These are phyloP conservation scores for Vigna nakashimae DNA, from an alignment of 306 rosid species.

Conservation along the genomic window DNA sequence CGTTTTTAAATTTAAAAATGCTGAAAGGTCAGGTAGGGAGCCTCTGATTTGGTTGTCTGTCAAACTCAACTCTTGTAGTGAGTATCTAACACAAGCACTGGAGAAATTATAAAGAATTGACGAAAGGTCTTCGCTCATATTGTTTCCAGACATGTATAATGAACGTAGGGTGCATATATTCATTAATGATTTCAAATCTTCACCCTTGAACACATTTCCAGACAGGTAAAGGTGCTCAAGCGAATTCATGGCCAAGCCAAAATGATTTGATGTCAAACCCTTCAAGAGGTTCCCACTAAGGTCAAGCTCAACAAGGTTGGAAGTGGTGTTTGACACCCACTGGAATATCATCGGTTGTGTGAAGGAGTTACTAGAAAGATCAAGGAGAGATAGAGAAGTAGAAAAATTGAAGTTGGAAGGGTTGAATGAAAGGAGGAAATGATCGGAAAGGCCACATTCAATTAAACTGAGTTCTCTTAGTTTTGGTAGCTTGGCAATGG, in stretches of 20 bases:
- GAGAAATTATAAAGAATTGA: too few relatives aligned
- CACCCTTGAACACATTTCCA: not conserved
- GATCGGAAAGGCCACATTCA: too few relatives aligned
- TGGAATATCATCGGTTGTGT: constrained; percentile 25
- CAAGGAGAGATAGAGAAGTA: constrained; percentile 7
- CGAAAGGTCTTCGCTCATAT: too few relatives aligned
- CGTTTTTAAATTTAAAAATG: not conserved
- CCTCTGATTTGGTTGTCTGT: not conserved
- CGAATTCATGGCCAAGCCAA: constrained; percentile 4
- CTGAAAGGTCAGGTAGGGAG: constrained; percentile 6
- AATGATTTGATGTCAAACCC: not conserved
- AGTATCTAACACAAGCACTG: constrained; percentile 34
- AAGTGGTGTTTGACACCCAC: constrained; percentile 32
- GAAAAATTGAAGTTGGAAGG: constrained; percentile 29
- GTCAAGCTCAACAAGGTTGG: not conserved
- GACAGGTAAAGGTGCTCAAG: constrained; percentile 31
- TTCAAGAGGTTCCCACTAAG: not conserved
- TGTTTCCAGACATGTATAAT: too few relatives aligned
- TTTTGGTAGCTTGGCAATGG: not conserved
- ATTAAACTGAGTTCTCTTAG: too few relatives aligned
- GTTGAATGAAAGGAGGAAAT: not conserved
- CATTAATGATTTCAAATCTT: too few relatives aligned
- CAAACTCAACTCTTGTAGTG: constrained; percentile 19
- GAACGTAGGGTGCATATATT: too few relatives aligned
- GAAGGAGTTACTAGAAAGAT: not conserved